A percentile compares a stretch with the other conserved stretches of the same genome.
phyloP scores from a whole-genome alignment of 148 eudicot species.

The Silene latifolia region DNA sequence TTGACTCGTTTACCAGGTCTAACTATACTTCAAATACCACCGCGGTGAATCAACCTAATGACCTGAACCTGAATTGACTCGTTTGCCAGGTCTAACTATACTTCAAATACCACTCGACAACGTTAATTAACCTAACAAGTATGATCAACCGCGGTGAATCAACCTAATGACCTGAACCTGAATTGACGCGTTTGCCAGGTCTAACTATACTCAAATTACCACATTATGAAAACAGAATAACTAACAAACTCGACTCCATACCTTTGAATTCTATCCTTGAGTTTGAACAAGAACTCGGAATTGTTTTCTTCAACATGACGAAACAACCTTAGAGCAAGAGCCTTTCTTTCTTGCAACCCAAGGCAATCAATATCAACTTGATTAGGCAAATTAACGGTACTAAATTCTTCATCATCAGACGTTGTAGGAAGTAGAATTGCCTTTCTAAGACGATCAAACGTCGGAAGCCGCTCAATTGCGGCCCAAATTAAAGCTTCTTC shows the following conservation, averaged over 20 bases:
- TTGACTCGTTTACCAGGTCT: too few relatives aligned
- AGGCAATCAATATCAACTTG: slow-evolving; percentile 1
- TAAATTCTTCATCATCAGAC: not conserved
- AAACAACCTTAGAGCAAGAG: slow-evolving; percentile 7
- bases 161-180: too few relatives aligned
- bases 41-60: too few relatives aligned
- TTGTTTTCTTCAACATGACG: slow-evolving; percentile 4
- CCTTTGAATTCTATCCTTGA: slow-evolving; percentile 10
- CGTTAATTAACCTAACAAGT: too few relatives aligned
- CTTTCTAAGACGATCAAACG: not conserved
- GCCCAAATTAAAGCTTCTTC: slow-evolving; percentile 14
- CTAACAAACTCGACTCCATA: not conserved
- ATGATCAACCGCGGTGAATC: too few relatives aligned
- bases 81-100: too few relatives aligned
- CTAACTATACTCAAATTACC: too few relatives aligned
- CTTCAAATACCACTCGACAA: too few relatives aligned
- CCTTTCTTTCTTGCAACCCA: slow-evolving; percentile 9
- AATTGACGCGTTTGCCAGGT: too few relatives aligned
- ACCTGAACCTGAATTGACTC: too few relatives aligned
- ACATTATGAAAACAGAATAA: too few relatives aligned
- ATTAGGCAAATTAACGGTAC: not conserved
- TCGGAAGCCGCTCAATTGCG: slow-evolving; percentile 15
- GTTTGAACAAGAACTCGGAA: slow-evolving; percentile 1
- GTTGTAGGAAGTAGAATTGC: not conserved
- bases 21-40: too few relatives aligned